Evolutionary conservation across 2,329 filamentous ascomycete genomes (phyloP), one percentile per base, ranked within the genome.

Genomic region (Nemania sp.): DNA sequence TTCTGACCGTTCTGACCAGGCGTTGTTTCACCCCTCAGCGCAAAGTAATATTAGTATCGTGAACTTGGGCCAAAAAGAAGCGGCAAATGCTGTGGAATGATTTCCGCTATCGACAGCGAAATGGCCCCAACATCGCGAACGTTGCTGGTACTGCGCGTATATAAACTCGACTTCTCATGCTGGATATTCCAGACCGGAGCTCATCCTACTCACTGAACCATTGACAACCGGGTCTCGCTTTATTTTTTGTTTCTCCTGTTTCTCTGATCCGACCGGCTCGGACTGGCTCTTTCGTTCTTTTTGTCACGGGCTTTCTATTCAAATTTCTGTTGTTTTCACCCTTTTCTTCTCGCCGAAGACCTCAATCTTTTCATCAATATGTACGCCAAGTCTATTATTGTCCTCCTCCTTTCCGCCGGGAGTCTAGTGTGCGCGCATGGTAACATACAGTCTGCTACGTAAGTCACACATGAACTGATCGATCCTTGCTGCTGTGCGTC

Each of bases 401-500:
- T 49, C 12, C 21, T 60, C 2, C 42, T 35, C 5, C 21, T 60
- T n/a, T 60, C 58, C 46, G 58, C 53, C 18, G 58, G 32, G n/a
- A 60, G 21, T 7, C 10, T 60, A 15, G 53, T 60, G 35, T 56
- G 40, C 18, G 58, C 58, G 15, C 58, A 60, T 15, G 53, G 58
- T 39, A 60, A 60, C 52, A 51, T 60, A 21, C 52, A 56, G 18
- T 46, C 47, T 13, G 58, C 57, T 17, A 60, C 53, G 58, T 60
- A 57, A 60, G 53, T 11, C 10, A 29, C 47, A 34, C 12, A 53
- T 25, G 1, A 5, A 40, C 34, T 15, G 25, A 45, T 49, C n/a
- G n/a, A n/a, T 35, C 32, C 20, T 21, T 43, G 3, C 21, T 37
- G 21, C 39, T 29, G 25, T 29, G 25, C 46, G 11, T 20, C 20